phyloP scores from a whole-genome alignment of 2,329 filamentous ascomycete genomes.

The Penicillium sp. region DNA sequence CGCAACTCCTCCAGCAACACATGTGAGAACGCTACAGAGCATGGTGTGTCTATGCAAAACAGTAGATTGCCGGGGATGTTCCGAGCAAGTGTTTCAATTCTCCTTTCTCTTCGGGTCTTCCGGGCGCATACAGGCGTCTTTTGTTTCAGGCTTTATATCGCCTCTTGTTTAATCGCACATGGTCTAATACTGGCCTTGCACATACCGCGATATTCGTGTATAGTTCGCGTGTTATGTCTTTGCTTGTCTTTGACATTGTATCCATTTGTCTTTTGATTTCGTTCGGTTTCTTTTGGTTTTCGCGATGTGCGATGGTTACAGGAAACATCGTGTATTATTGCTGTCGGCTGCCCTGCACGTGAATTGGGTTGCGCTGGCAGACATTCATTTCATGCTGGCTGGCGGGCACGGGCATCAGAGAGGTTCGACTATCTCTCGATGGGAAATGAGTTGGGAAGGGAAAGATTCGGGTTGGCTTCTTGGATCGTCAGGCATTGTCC shows the following conservation, averaged over 20 bases:
- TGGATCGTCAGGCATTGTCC: constrained; percentile 16
- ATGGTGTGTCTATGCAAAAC: not conserved
- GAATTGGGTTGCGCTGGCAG: constrained; percentile 7
- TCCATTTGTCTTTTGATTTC: not conserved
- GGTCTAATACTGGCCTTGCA: not conserved
- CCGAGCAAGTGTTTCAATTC: not conserved
- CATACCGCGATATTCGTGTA: constrained; percentile 3
- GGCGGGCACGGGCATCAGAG: constrained; percentile 16
- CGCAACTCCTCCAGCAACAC: constrained; percentile 38
- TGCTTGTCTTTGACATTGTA: not conserved
- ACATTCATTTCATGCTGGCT: constrained; percentile 11
- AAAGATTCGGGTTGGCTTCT: constrained; percentile 7
- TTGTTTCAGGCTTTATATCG: constrained; percentile 2
- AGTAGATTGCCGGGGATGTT: not conserved
- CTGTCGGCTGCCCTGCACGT: constrained; percentile 3
- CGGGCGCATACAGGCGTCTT: not conserved
- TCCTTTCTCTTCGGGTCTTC: not conserved
- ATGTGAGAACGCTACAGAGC: constrained; percentile 24
- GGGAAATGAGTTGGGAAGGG: not conserved
- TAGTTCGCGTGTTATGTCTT: not conserved
- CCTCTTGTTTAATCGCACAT: constrained; percentile 8
- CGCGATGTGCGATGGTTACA: not conserved
- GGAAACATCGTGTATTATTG: constrained; percentile 15
- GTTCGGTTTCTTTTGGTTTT: not conserved
- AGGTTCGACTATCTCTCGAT: constrained; percentile 3